Conservation (phyloP, 306 rosid genomes). For the Cucurbita maxima region DNA sequence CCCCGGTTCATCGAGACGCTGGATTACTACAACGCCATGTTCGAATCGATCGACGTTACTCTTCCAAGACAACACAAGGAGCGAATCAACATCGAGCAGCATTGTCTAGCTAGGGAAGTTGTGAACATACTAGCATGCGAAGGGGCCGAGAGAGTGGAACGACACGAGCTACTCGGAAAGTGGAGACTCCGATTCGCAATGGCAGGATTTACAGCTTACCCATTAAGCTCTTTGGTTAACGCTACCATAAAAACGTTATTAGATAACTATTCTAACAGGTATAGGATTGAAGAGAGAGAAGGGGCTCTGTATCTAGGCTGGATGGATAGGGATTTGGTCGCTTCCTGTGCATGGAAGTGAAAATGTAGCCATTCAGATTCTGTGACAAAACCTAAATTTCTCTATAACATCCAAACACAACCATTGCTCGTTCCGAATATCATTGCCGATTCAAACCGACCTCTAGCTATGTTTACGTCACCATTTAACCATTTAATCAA, state of each 20-base stretch:
- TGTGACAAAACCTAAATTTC: too few species aligned
- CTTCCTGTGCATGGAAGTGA: slow-evolving; percentile 94
- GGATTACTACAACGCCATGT: slow-evolving; percentile 73
- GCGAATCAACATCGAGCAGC: slow-evolving; percentile 87
- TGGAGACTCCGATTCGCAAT: slow-evolving; percentile 71
- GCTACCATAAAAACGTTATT: slow-evolving; percentile 73
- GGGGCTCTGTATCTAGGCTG: slow-evolving; percentile 94
- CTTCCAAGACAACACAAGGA: slow-evolving; percentile 64
- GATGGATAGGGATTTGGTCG: slow-evolving; percentile 89
- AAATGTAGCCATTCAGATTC: not conserved
- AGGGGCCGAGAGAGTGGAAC: slow-evolving; percentile 78
- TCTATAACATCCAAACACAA: too few species aligned
- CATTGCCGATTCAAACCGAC: too few species aligned
- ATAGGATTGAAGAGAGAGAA: slow-evolving; percentile 67
- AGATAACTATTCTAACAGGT: slow-evolving; percentile 52
- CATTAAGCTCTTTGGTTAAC: slow-evolving; percentile 80
- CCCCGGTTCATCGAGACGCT: slow-evolving; percentile 71
- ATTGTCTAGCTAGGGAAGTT: slow-evolving; percentile 82
- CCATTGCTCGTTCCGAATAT: too few species aligned
- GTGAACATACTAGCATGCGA: slow-evolving; percentile 95
- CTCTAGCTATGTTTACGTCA: too few species aligned
- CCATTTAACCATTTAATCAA: too few species aligned
- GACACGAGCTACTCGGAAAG: slow-evolving; percentile 81
- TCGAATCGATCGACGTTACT: slow-evolving; percentile 78
- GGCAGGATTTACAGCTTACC: slow-evolving; percentile 92